Conservation (phyloP, 768 basidiomycete species). For the Boletus vermiculosoides region DNA sequence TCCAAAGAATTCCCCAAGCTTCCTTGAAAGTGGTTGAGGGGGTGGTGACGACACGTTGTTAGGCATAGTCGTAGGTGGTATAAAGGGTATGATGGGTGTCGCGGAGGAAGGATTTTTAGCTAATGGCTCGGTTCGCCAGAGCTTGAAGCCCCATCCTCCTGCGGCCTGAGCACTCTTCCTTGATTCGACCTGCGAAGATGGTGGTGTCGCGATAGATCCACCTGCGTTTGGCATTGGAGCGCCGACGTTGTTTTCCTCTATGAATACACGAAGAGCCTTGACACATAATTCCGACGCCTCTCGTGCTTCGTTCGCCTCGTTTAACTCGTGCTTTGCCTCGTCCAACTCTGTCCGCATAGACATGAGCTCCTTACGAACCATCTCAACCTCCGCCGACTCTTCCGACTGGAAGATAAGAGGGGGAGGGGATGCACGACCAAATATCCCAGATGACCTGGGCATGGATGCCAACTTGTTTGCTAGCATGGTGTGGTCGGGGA, state of each 20-base stretch:
- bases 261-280: constrained; percentile 78
- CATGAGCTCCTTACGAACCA: constrained; percentile 58
- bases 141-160: constrained; percentile 66
- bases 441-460: constrained; percentile 48
- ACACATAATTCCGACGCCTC: constrained; percentile 87
- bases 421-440: constrained; percentile 50
- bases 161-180: constrained; percentile 30
- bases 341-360: constrained; percentile 59
- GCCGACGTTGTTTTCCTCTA: constrained; percentile 70
- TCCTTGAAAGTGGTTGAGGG: constrained; percentile 54
- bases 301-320: constrained; percentile 77
- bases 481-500: constrained; percentile 31
- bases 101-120: constrained; percentile 29
- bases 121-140: constrained; percentile 53
- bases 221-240: constrained; percentile 15
- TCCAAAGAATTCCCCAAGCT: constrained; percentile 71
- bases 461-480: constrained; percentile 24
- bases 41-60: constrained; percentile 25
- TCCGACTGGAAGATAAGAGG: constrained; percentile 32
- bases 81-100: constrained; percentile 29
- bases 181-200: constrained; percentile 32
- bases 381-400: constrained; percentile 49
- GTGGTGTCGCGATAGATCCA: constrained; percentile 15
- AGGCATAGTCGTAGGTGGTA: constrained; percentile 19
- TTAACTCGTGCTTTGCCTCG: constrained; percentile 62